Evolutionary conservation across 495 filamentous ascomycete genomes (phyloP).

Genomic region (Talaromyces borbonicus): DNA sequence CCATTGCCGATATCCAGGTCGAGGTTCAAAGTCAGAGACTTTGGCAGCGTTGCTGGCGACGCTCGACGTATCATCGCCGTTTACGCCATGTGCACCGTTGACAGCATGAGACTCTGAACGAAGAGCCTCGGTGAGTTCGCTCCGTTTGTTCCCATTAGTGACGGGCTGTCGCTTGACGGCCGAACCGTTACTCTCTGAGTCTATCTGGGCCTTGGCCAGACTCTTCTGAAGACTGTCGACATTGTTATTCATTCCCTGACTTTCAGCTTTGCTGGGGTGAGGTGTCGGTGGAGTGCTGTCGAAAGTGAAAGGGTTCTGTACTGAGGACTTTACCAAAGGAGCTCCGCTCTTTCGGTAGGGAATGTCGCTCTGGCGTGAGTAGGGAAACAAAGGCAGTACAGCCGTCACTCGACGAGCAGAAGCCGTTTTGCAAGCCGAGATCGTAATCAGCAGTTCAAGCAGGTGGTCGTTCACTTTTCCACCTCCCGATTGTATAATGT

Average conservation of each 20-base stretch:
- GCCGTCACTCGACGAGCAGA: slow-evolving; percentile 86
- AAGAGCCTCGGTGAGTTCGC: slow-evolving; percentile 51
- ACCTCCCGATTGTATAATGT: slow-evolving; percentile 85
- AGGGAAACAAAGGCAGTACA: slow-evolving; percentile 92
- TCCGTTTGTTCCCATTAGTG: slow-evolving; percentile 37
- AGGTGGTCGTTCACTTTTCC: slow-evolving; percentile 93
- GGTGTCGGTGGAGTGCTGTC: slow-evolving; percentile 87
- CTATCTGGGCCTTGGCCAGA: slow-evolving; percentile 50
- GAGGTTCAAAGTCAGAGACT: slow-evolving; percentile 56
- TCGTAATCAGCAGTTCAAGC: slow-evolving; percentile 90
- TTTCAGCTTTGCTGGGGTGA: slow-evolving; percentile 53
- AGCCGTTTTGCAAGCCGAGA: slow-evolving; percentile 95
- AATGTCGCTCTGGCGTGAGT: slow-evolving; percentile 87
- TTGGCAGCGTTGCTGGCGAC: slow-evolving; percentile 35
- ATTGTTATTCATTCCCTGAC: slow-evolving; percentile 51
- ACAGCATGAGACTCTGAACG: slow-evolving; percentile 38
- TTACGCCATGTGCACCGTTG: slow-evolving; percentile 19
- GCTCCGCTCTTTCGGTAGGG: slow-evolving; percentile 93
- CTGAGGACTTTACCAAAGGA: slow-evolving; percentile 62
- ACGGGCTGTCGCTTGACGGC: slow-evolving; percentile 29
- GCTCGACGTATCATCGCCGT: slow-evolving; percentile 44
- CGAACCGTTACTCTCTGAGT: slow-evolving; percentile 25
- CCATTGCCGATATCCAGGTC: slow-evolving; percentile 95
- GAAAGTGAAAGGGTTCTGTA: slow-evolving; percentile 71
- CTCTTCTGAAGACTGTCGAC: slow-evolving; percentile 54